A percentile compares a stretch with the other conserved stretches of the same genome.
Evolutionary conservation across 306 rosid species (phyloP).

Genomic region (Trifolium fragiferum): DNA sequence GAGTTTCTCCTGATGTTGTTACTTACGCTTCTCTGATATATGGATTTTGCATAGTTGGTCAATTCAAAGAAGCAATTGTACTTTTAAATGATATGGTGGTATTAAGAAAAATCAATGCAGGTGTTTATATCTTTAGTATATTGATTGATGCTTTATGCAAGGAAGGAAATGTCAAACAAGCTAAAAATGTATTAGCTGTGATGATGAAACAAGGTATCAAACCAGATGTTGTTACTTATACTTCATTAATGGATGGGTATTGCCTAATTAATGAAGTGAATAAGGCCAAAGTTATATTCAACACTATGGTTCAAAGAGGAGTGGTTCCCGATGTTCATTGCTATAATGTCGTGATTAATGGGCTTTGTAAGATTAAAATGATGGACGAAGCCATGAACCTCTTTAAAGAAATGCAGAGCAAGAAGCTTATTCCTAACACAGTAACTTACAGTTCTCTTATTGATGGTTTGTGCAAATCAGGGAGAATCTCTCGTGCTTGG

Average conservation of each 20-base stretch:
- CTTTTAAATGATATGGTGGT: too few relatives aligned
- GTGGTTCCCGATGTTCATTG: too few relatives aligned
- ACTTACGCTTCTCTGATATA: background rate
- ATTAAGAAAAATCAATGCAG: too few relatives aligned
- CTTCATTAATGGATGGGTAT: constrained; percentile 31
- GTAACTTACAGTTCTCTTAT: background rate
- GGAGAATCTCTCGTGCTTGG: background rate
- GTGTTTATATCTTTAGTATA: too few relatives aligned
- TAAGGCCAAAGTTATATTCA: background rate
- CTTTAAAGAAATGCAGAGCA: too few relatives aligned
- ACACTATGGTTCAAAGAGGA: too few relatives aligned
- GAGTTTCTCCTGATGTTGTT: background rate
- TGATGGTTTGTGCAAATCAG: background rate
- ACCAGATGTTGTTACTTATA: constrained; percentile 36
- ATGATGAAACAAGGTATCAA: background rate
- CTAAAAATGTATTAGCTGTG: background rate
- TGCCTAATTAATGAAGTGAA: constrained; percentile 8
- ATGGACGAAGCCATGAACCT: too few relatives aligned
- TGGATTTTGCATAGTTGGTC: background rate
- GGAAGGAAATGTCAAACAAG: constrained; percentile 21
- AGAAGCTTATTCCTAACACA: background rate
- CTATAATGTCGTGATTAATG: too few relatives aligned
- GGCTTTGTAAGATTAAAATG: too few relatives aligned
- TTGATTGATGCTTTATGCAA: background rate
- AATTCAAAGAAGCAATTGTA: background rate